Base-by-base conservation (phyloP, 2,329 filamentous ascomycete genomes). In the Hypoxylon sp. region DNA sequence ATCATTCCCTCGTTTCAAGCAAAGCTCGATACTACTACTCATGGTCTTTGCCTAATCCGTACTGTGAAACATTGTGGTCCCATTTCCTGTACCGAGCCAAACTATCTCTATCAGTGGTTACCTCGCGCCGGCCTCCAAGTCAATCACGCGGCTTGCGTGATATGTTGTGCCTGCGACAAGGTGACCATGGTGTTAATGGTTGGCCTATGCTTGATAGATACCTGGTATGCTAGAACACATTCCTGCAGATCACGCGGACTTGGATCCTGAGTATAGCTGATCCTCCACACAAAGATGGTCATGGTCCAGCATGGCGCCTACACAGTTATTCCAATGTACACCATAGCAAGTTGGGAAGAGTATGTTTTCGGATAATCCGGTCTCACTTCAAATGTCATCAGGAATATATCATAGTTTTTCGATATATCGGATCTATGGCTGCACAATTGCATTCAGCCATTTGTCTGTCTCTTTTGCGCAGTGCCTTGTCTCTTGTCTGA, bases 81-180 rank as follows among this genome's bases (percentile, higher is more conserved):
- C 11, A 35, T 39, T 37, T 58, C 11, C 17, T 54, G 57, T 47
- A 42, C 33, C 51, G 52, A 55, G 42, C 46, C 47, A 31, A n/a
- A 33, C n/a, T 19, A 58, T 42, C 10, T 31, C 17, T 39, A 19
- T 37, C 42, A n/a, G 3, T 58, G 47, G 58, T 66, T 53, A 31
- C 53, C 44, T 59, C 57, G 57, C 19, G 62, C 65, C 39, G 61
- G 14, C 46, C 44, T 59, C 8, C 53, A 39, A 11, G 44, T 48
- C 55, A 59, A 54, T 48, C 53, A 48, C 19, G 60, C 54, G 19
- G 50, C 55, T 48, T 70, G 70, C 60, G 54, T 48, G 46, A 63
- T 55, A 37, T 52, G 53, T 58, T 37, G 52, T 46, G 44, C 29
- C 35, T 52, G n/a, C n/a, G 17, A 35, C 52, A 24, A 13, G 29